A percentile compares a stretch with the other conserved stretches of the same genome.
phyloP scores from a whole-genome alignment of 2,329 filamentous ascomycete species.

The Colletotrichum brevisporum region DNA sequence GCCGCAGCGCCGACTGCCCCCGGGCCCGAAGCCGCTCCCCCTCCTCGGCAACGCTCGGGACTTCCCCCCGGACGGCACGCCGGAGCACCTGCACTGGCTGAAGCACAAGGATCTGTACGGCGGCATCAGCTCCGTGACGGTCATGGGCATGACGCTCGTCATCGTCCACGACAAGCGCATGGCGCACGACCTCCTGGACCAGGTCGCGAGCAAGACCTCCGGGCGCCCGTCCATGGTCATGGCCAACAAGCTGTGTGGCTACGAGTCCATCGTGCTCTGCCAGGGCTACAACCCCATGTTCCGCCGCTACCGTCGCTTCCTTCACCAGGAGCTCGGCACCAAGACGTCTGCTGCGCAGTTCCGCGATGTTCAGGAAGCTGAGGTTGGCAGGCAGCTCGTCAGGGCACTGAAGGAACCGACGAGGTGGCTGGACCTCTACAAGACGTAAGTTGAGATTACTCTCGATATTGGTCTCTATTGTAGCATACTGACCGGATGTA shows the following conservation, averaged over 20 bases:
- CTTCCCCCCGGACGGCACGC: slow-evolving; percentile 54
- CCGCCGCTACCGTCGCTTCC: slow-evolving; percentile 45
- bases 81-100: slow-evolving; percentile 57
- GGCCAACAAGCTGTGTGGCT: slow-evolving; percentile 48
- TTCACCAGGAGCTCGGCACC: slow-evolving; percentile 49
- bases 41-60: slow-evolving; percentile 65
- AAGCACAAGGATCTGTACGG: slow-evolving; percentile 56
- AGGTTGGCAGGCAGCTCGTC: slow-evolving; percentile 34
- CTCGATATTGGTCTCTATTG: too few relatives aligned
- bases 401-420: slow-evolving; percentile 33
- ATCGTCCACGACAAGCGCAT: slow-evolving; percentile 55
- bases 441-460: slow-evolving; percentile 39
- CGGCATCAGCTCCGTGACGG: slow-evolving; percentile 55
- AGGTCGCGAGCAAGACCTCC: slow-evolving; percentile 51
- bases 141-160: slow-evolving; percentile 56
- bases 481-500: not conserved
- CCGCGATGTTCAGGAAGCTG: slow-evolving; percentile 23
- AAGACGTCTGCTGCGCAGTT: slow-evolving; percentile 42
- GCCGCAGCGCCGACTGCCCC: slow-evolving; percentile 52
- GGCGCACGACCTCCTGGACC: slow-evolving; percentile 54
- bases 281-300: slow-evolving; percentile 45
- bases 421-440: slow-evolving; percentile 31
- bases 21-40: slow-evolving; percentile 63
- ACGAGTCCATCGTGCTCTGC: slow-evolving; percentile 41
- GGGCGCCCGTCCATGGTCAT: slow-evolving; percentile 47